Base-by-base conservation (phyloP, 768 basidiomycete species). In the Tricholomella constricta region DNA sequence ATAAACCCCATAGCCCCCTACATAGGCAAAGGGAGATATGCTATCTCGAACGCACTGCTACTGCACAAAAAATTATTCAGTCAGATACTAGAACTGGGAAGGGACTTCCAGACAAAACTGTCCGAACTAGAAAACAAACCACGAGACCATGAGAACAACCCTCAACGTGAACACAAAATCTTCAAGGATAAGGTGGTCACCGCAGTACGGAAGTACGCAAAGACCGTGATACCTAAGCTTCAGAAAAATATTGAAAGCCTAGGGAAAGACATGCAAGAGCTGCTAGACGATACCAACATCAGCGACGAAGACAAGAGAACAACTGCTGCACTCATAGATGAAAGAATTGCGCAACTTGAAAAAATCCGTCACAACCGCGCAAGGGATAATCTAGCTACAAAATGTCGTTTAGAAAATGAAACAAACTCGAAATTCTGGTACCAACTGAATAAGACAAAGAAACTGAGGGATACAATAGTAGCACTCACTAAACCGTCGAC, bases 391-490 rank as follows among this genome's bases (percentile, higher is more conserved):
- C 35, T 46, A 4, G 49, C 44, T 3, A 53, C 55, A 23, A 47
- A 49, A 7, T 58, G 57, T 38, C 20, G 43, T 0, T 26, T 62
- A 0, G 36, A 63, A 29, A 53, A 55, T 0, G 59, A 63, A 44
- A 62, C 51, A 2, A 53, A 64, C 0, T 59, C 38, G 1, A 64
- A 61, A 26, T 65, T 60, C 52, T 68, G 66, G 65, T 36, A 56
- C 0, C 20, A 45, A 1, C 6, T 55, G 0, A 55, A 62, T 17
- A 60, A 54, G 15, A 31, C 31, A 0, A 27, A 27, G 0, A 31
- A 48, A 11, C 65, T 61, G 0, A n/a, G 60, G n/a, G 63, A 70
- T 9, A 42, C 54, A 0, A 67, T 71, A 2, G 27, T 37, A 1
- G 37, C 56, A 0, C 57, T 72, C 0, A 37, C 29, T 1, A 14